Percentiles rank a stretch among this genome's conserved stretches.
These are phyloP conservation scores for Hypoxylon sp. DNA, from an alignment of 2,329 filamentous ascomycete genomes.

Conservation along the genomic window DNA sequence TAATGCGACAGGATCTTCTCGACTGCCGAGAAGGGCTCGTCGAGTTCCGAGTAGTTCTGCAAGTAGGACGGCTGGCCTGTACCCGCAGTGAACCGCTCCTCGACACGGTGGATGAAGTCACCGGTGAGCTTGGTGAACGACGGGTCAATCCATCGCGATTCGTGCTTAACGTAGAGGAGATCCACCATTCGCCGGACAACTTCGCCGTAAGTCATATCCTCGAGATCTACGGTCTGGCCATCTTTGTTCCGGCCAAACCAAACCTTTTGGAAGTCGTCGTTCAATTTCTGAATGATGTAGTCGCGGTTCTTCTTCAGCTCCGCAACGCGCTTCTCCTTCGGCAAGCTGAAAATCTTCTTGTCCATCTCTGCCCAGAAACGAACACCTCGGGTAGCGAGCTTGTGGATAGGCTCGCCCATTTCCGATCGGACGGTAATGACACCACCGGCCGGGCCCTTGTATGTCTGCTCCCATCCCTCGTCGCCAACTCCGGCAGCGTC, in stretches of 20 bases:
- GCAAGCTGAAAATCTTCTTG: conserved; percentile 94
- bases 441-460: conserved; percentile 89
- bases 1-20: conserved; percentile 83
- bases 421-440: conserved; percentile 97
- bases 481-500: conserved; percentile 86
- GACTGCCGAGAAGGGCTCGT: conserved; percentile 79
- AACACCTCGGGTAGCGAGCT: conserved; percentile 95
- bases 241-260: conserved; percentile 91
- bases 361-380: conserved; percentile 99
- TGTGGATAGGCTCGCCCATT: conserved; percentile 99
- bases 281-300: conserved; percentile 94
- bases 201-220: conserved; percentile 95
- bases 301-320: conserved; percentile 88
- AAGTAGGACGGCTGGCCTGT: conserved; percentile 79
- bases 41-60: conserved; percentile 88
- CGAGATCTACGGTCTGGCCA: conserved; percentile 83
- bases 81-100: conserved; percentile 88
- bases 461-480: conserved; percentile 87
- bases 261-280: conserved; percentile 95
- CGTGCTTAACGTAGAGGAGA: conserved; percentile 89
- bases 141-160: conserved; percentile 88
- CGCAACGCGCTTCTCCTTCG: conserved; percentile 90
- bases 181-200: conserved; percentile 88
- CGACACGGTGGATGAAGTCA: conserved; percentile 95
- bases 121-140: conserved; percentile 84